Base-by-base conservation (phyloP, 2,329 filamentous ascomycete species). In the Triangularia setosa region DNA sequence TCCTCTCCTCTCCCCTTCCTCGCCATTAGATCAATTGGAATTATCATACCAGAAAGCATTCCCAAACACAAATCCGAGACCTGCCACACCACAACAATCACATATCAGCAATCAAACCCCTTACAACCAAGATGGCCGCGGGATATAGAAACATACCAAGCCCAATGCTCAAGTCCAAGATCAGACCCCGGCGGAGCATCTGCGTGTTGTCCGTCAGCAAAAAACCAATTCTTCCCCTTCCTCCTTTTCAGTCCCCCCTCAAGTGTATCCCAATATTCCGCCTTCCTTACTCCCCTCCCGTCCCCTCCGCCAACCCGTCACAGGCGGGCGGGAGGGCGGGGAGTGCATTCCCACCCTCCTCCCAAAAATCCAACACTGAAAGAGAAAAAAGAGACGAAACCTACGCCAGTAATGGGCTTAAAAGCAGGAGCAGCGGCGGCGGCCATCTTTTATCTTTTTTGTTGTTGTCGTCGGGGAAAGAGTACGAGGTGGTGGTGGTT, bases 131-230 rank as follows among this genome's bases (percentile, higher is more conserved):
- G 12, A 33, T 6, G 30, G 5, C 5, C 23, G 56, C 6, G 16
- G 30, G 33, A 23, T 14, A 24, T 9, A 54, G 24, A 40, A 61
- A 79, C 83, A 67, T 80, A 87, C 84, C 83, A 65, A 87, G 79
- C 68, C 78, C 83, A 73, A 87, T 80, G 64, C 78, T 73, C 65
- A 87, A 78, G 73, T 87, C 84, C 69, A 81, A 74, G 73, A 87
- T 79, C 75, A 87, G 82, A 75, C 80, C 79, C 75, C 83, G 80
- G 77, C 83, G 83, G 76, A 87, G 82, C 81, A 87, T 87, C 84
- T 87, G 71, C 16, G 61, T 4, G 0, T 12, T 56, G 67, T 65
- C 68, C 69, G 76, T 78, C 76, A 77, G 78, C 73, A 70, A n/a
- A n/a, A n/a, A n/a, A n/a, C n/a, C n/a, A 69, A 12, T 18, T 52